Evolutionary conservation across 1,284 basidiomycete species (phyloP).

Genomic region (Ceratobasidium theobromae): DNA sequence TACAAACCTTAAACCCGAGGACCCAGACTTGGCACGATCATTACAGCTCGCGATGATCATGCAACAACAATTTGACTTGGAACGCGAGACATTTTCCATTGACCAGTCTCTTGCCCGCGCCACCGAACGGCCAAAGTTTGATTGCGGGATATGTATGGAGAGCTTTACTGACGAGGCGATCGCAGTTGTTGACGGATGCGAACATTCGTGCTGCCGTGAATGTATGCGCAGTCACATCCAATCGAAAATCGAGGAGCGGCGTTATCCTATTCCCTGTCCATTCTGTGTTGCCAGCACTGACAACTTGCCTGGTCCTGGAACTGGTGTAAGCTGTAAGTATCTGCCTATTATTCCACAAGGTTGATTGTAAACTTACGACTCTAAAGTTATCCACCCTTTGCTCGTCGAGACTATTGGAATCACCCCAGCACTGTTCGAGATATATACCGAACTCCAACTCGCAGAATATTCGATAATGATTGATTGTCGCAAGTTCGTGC

Average conservation of each 20-base stretch:
- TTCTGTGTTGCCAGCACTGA: conserved; percentile 44
- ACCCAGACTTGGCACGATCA: conserved; percentile 27
- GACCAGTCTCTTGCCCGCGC: conserved; percentile 1
- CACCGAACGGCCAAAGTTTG: conserved; percentile 43
- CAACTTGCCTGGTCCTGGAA: conserved; percentile 18
- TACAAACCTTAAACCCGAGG: background rate
- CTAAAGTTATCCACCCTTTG: background rate
- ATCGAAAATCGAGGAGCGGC: conserved; percentile 54
- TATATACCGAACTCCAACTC: conserved; percentile 58
- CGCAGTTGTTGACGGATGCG: conserved; percentile 51
- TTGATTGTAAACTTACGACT: background rate
- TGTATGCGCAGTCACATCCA: conserved; percentile 53
- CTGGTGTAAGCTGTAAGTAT: conserved; percentile 39
- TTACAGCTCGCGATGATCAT: conserved; percentile 43
- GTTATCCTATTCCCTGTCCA: conserved; percentile 64
- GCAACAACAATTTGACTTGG: conserved; percentile 52
- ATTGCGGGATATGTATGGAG: conserved; percentile 62
- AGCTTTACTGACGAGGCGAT: conserved; percentile 50
- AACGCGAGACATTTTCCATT: conserved; percentile 45
- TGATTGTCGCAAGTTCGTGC: conserved; percentile 52
- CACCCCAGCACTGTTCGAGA: conserved; percentile 49
- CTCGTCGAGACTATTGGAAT: conserved; percentile 53
- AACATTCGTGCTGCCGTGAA: conserved; percentile 57
- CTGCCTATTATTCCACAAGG: background rate
- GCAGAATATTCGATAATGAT: conserved; percentile 55